These are phyloP conservation scores for Guadua angustifolia DNA, from an alignment of 176 grass and related monocot genomes.

Conservation along the genomic window DNA sequence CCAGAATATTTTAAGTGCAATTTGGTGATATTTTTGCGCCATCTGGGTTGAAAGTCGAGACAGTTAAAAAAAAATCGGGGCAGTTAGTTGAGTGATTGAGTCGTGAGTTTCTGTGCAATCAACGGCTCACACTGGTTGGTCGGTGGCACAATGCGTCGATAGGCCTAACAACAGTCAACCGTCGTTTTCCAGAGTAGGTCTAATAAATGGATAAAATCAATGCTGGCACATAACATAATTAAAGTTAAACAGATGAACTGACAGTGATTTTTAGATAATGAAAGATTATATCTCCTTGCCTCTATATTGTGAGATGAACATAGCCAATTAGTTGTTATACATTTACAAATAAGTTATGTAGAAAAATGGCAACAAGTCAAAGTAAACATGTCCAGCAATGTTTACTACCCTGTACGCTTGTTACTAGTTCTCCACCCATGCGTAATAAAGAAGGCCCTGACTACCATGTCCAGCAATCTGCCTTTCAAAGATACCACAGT, in stretches of 20 bases:
- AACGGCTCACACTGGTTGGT: neutral
- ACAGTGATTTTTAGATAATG: too few species aligned
- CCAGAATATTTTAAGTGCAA: neutral
- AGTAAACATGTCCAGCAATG: too few species aligned
- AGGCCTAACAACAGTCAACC: neutral
- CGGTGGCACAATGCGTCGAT: neutral
- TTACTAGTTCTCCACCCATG: too few species aligned
- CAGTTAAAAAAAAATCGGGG: neutral
- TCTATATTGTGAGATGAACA: too few species aligned
- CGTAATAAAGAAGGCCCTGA: too few species aligned
- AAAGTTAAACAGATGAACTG: neutral
- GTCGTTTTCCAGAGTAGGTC: neutral
- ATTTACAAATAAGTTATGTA: too few species aligned
- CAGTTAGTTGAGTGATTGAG: neutral
- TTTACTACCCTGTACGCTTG: too few species aligned
- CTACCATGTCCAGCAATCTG: too few species aligned
- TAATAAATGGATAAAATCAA: neutral
- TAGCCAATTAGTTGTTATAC: too few species aligned
- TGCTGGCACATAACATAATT: neutral
- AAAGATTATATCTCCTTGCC: too few species aligned
- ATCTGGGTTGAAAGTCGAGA: slow-evolving; percentile 12
- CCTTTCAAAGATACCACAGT: too few species aligned
- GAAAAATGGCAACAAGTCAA: too few species aligned
- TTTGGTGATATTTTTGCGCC: neutral
- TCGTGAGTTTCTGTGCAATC: slow-evolving; percentile 26